Evolutionary conservation across 768 basidiomycete species (phyloP), one percentile per base, ranked within the genome.

Genomic region (Boletus tylopilopsis): DNA sequence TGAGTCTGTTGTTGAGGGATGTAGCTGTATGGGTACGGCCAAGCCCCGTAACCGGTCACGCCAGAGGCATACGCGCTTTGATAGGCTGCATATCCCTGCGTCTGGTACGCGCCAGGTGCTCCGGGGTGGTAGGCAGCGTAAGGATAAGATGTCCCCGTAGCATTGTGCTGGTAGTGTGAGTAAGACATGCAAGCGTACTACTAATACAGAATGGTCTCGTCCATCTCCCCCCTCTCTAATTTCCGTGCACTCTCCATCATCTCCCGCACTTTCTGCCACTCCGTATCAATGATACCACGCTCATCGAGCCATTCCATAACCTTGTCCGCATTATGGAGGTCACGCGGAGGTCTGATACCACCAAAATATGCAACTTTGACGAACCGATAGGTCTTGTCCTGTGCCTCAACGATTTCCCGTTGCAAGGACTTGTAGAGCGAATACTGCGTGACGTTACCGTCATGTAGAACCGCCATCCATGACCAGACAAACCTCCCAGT

Each of bases 231-330:
- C 57, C 68, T 75, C 60, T 90, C 87, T 42, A 91, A 70, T 54
- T 76, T 75, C 33, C 74, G 73, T n/a, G 88, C 86, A 34, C 73
- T 76, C 22, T 88, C 83, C 84, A 90, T 88, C 74, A 90, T 77
- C 29, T 72, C 68, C 55, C 87, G 82, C 43, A 91, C 64, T 56
- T 75, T 83, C 48, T 77, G 74, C 87, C 87, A 91, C 58, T 87
- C 82, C 50, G 70, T 70, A 16, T 84, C 78, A 49, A 91, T 82
- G 36, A 87, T 64, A 16, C 77, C 75, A 30, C 87, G 75, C 52
- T 81, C 68, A 51, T 90, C 89, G 10, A 93, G 74, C 87, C 88
- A 90, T 21, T 88, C 85, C 70, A 85, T 84, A 32, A 91, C 73
- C n/a, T 69, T 80, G 59, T 92, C 87, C n/a, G 85, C 85, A 58